phyloP scores from a whole-genome alignment of 768 basidiomycete species.

The Exidia glandulosa region DNA sequence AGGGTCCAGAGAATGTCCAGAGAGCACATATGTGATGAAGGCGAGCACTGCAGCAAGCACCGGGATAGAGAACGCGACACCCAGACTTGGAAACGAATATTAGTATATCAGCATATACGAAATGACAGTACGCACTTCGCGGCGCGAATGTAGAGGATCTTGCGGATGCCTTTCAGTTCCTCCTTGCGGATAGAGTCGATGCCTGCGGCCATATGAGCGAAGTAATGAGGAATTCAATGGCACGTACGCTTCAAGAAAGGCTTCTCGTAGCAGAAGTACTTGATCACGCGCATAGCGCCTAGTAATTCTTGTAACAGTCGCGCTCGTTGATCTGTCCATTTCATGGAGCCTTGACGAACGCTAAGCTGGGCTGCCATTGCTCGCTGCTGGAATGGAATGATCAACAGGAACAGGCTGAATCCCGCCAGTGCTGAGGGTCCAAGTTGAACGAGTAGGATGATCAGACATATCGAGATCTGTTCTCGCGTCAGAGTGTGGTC shows the following conservation, averaged over 20 bases:
- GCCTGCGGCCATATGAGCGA: slow-evolving; percentile 23
- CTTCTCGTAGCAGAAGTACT: slow-evolving; percentile 63
- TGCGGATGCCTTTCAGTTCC: slow-evolving; percentile 45
- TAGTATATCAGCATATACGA: slow-evolving; percentile 9
- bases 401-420: slow-evolving; percentile 51
- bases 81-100: slow-evolving; percentile 25
- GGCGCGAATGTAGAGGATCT: slow-evolving; percentile 50
- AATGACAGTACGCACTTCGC: slow-evolving; percentile 36
- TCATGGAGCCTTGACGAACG: slow-evolving; percentile 43
- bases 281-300: slow-evolving; percentile 63
- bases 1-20: slow-evolving; percentile 43
- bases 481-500: background rate
- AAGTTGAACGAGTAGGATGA: slow-evolving; percentile 49
- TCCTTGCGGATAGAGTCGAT: slow-evolving; percentile 40
- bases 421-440: slow-evolving; percentile 63
- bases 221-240: background rate
- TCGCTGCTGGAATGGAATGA: slow-evolving; percentile 52
- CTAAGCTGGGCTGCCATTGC: slow-evolving; percentile 50
- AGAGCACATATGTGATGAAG: slow-evolving; percentile 53
- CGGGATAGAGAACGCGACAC: slow-evolving; percentile 47
- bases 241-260: slow-evolving; percentile 52
- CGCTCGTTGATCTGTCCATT: slow-evolving; percentile 51
- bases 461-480: slow-evolving; percentile 35
- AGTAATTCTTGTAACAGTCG: slow-evolving; percentile 57
- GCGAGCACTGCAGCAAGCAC: slow-evolving; percentile 55